phyloP scores from a whole-genome alignment of 371 early-diverging fungal genomes.

The Lichtheimia hyalospora region DNA sequence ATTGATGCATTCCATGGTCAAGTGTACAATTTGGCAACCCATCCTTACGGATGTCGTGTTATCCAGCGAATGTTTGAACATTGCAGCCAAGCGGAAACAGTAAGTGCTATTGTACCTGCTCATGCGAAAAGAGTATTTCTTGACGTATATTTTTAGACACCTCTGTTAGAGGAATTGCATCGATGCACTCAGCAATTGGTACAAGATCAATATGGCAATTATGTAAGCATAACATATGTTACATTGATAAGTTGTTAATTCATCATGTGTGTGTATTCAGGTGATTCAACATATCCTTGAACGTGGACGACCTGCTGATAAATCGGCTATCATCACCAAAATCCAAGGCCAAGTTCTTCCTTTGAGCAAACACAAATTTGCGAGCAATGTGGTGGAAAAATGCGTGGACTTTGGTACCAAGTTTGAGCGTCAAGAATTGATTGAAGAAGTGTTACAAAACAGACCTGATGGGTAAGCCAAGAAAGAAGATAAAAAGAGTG shows the following conservation, averaged over 20 bases:
- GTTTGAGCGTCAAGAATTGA: conserved; percentile 74
- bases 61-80: conserved; percentile 99
- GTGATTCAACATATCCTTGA: conserved; percentile 98
- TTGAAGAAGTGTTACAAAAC: conserved; percentile 85
- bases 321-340: conserved; percentile 83
- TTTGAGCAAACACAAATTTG: conserved; percentile 99
- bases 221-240: too few species aligned
- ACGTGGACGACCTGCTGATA: conserved; percentile 86
- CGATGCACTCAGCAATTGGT: conserved; percentile 92
- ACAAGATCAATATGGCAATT: conserved; percentile 98
- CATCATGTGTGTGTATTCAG: not conserved
- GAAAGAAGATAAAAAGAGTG: not conserved
- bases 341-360: conserved; percentile 89
- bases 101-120: conserved; percentile 24
- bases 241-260: not conserved
- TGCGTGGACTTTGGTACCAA: conserved; percentile 83
- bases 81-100: conserved; percentile 86
- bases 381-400: conserved; percentile 98
- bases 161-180: conserved; percentile 93
- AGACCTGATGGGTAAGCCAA: conserved; percentile 68
- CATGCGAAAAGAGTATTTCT: not conserved
- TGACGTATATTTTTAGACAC: conserved; percentile 36
- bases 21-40: conserved; percentile 95
- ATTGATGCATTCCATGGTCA: conserved; percentile 98
- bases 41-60: conserved; percentile 99